Percentiles rank a stretch among this genome's conserved stretches.
These are phyloP conservation scores for Ophiostoma novo-ulmi DNA, from an alignment of 2,329 filamentous ascomycete species.

Conservation along the genomic window DNA sequence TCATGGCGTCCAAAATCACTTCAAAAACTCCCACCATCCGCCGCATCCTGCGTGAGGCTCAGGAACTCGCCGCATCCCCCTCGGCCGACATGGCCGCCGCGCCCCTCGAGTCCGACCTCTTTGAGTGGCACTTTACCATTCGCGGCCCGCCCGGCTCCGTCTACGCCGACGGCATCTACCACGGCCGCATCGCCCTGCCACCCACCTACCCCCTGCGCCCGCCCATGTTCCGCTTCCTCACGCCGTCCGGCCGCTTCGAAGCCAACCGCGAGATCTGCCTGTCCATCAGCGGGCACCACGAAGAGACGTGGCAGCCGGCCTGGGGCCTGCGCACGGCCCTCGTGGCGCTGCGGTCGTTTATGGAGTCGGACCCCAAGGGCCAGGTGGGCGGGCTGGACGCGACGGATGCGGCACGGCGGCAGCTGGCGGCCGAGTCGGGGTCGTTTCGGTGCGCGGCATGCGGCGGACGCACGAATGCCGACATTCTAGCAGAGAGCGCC, in stretches of 20 bases:
- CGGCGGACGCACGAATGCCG: slow-evolving; percentile 59
- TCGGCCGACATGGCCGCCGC: slow-evolving; percentile 80
- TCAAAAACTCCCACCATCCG: slow-evolving; percentile 78
- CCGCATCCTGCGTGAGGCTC: slow-evolving; percentile 85
- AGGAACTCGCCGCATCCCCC: slow-evolving; percentile 73
- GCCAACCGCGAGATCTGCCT: slow-evolving; percentile 96
- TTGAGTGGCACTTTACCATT: slow-evolving; percentile 99
- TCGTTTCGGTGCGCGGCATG: slow-evolving; percentile 67
- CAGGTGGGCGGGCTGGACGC: slow-evolving; percentile 88
- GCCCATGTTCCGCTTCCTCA: slow-evolving; percentile 92
- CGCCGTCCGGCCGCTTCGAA: slow-evolving; percentile 87
- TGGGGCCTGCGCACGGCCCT: slow-evolving; percentile 94
- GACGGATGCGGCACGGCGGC: slow-evolving; percentile 58
- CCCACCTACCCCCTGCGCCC: slow-evolving; percentile 86
- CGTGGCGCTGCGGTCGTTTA: slow-evolving; percentile 74
- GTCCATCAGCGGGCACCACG: slow-evolving; percentile 88
- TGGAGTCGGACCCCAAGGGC: slow-evolving; percentile 83
- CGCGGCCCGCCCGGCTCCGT: slow-evolving; percentile 76
- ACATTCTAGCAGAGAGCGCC: slow-evolving; percentile 68
- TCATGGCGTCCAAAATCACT: slow-evolving; percentile 38
- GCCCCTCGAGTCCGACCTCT: slow-evolving; percentile 83
- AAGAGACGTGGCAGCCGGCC: slow-evolving; percentile 97
- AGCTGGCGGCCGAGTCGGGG: slow-evolving; percentile 62
- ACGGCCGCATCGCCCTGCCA: slow-evolving; percentile 89
- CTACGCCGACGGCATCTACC: slow-evolving; percentile 80